Percentiles rank a stretch among this genome's conserved stretches.
Conservation (phyloP, 2,329 filamentous ascomycete species). For the Nemania serpens region DNA sequence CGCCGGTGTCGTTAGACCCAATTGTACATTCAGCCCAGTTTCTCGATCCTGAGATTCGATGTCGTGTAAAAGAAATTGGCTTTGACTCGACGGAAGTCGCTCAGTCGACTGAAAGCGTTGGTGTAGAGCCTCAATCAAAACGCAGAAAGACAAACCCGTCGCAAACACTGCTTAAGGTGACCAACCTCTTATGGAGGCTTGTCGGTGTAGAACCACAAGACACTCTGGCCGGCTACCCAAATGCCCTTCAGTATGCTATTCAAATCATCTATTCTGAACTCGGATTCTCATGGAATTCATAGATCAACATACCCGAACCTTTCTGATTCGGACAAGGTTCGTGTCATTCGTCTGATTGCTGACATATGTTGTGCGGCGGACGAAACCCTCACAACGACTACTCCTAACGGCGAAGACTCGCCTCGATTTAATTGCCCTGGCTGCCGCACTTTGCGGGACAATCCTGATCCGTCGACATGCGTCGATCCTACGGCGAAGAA, state of each 20-base stretch:
- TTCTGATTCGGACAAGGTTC: constrained; percentile 55
- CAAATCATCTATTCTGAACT: neutral
- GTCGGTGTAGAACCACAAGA: constrained; percentile 37
- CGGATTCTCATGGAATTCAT: constrained; percentile 37
- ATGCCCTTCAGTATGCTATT: constrained; percentile 53
- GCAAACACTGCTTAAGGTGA: constrained; percentile 33
- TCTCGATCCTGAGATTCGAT: constrained; percentile 33
- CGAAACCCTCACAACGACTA: constrained; percentile 46
- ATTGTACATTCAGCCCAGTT: constrained; percentile 35
- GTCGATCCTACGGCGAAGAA: constrained; percentile 40
- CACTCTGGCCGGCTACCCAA: constrained; percentile 40
- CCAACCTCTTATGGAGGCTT: constrained; percentile 35
- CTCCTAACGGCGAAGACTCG: constrained; percentile 5
- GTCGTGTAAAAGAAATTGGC: constrained; percentile 31
- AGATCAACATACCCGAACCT: constrained; percentile 52
- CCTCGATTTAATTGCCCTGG: constrained; percentile 32
- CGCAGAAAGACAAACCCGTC: constrained; percentile 40
- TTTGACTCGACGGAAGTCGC: constrained; percentile 21
- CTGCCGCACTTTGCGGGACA: constrained; percentile 26
- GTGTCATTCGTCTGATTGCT: constrained; percentile 59
- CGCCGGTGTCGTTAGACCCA: constrained; percentile 27
- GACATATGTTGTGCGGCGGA: constrained; percentile 61
- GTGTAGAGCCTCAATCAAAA: constrained; percentile 37
- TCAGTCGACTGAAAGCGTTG: constrained; percentile 3
- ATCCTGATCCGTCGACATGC: constrained; percentile 20